These are phyloP conservation scores for Pichiaceae sp. DNA, from an alignment of 1,139 yeast genomes.

Conservation along the genomic window DNA sequence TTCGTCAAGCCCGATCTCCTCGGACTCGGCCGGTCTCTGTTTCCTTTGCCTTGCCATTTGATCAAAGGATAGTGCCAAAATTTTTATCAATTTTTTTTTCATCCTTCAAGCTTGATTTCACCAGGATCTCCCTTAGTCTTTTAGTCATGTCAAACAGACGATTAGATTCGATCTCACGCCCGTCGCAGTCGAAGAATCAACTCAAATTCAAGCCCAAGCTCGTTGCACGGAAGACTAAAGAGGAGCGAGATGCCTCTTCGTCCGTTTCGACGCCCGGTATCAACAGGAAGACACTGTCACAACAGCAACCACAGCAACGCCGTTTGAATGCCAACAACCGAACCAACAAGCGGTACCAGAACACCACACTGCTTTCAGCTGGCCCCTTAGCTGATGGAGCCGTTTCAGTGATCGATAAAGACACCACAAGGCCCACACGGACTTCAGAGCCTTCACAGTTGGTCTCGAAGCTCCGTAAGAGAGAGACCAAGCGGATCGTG, in stretches of 20 bases:
- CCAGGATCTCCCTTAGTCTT: too few relatives aligned
- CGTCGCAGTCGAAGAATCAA: conserved; percentile 12
- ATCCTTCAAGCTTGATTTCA: neutral
- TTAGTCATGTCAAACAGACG: conserved; percentile 20
- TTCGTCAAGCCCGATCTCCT: conserved; percentile 45
- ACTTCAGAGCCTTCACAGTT: conserved; percentile 17
- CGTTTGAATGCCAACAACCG: conserved; percentile 27
- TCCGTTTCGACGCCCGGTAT: conserved; percentile 32
- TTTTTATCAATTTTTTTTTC: conserved; percentile 3
- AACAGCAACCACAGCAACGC: conserved; percentile 13
- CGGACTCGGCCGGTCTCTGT: conserved; percentile 10
- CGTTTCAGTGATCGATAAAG: conserved; percentile 22
- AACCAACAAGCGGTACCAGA: conserved; percentile 33
- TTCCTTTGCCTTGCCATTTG: conserved; percentile 12
- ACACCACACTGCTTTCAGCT: conserved; percentile 60
- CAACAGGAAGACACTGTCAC: conserved; percentile 18
- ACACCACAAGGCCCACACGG: neutral
- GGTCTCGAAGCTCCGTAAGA: conserved; percentile 8
- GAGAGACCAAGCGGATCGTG: conserved; percentile 14
- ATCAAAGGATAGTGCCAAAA: conserved; percentile 1
- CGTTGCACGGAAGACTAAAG: conserved; percentile 74
- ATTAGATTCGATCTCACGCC: conserved; percentile 30
- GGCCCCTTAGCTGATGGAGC: conserved; percentile 70
- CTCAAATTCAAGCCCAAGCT: conserved; percentile 74
- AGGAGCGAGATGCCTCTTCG: conserved; percentile 73